Conservation (phyloP, 495 filamentous ascomycete species). For the Choiromyces venosus region DNA sequence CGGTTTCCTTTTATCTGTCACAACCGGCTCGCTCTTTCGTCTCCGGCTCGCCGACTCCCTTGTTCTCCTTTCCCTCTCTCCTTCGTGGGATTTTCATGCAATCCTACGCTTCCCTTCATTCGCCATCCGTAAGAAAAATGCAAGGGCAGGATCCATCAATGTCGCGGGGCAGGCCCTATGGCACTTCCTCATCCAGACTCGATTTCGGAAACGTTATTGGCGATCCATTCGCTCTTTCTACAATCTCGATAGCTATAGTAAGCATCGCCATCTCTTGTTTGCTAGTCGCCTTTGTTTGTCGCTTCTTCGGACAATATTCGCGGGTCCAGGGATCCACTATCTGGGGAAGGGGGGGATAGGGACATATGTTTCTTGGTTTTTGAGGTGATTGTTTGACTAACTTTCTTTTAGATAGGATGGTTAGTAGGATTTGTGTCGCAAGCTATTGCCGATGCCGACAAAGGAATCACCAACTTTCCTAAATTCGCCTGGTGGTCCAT, state of each 20-base stretch:
- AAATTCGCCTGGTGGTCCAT: conserved; percentile 87
- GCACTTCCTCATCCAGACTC: conserved; percentile 52
- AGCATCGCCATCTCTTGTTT: conserved; percentile 42
- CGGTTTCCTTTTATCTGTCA: conserved; percentile 25
- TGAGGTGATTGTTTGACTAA: conserved; percentile 7
- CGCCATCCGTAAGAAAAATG: conserved; percentile 79
- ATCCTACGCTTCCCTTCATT: conserved; percentile 65
- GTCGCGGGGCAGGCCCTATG: conserved; percentile 48
- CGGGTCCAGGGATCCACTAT: not conserved
- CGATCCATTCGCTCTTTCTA: conserved; percentile 93
- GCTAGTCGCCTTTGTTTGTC: conserved; percentile 5
- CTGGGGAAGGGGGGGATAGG: not conserved
- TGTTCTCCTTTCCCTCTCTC: conserved; percentile 44
- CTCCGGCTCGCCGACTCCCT: conserved; percentile 30
- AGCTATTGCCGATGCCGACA: conserved; percentile 62
- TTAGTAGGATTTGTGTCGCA: conserved; percentile 83
- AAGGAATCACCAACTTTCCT: conserved; percentile 55
- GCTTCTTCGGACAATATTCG: not conserved
- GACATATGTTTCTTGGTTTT: not conserved
- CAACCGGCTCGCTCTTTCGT: conserved; percentile 34
- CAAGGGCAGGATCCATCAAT: conserved; percentile 52
- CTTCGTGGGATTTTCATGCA: conserved; percentile 52
- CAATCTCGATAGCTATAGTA: conserved; percentile 85
- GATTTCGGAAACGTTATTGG: conserved; percentile 83
- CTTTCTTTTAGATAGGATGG: conserved; percentile 71